phyloP scores from a whole-genome alignment of 768 basidiomycete species.

The Daedaleopsis sinensis region DNA sequence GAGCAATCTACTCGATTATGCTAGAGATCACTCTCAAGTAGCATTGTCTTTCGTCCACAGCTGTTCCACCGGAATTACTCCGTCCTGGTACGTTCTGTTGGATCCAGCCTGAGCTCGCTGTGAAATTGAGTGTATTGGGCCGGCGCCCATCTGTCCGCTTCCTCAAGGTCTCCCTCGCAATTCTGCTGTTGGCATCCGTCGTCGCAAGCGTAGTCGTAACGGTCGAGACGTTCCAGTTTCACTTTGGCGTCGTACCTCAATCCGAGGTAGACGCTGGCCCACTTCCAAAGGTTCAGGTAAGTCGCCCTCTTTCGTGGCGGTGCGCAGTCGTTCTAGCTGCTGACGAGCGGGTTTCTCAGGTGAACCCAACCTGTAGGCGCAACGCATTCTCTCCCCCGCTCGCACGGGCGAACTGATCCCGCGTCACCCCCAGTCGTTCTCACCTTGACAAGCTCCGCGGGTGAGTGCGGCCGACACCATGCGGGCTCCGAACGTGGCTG shows the following conservation, averaged over 20 bases:
- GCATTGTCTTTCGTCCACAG: not conserved
- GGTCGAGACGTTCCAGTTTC: conserved; percentile 13
- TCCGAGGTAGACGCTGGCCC: conserved; percentile 9
- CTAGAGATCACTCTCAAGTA: not conserved
- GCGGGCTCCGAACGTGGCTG: not conserved
- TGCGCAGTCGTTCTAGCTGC: not conserved
- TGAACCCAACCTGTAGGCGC: conserved; percentile 17
- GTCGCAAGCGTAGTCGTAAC: conserved; percentile 21
- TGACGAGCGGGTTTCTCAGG: not conserved
- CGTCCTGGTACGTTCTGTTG: conserved; percentile 15
- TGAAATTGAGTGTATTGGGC: not conserved
- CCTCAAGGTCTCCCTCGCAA: conserved; percentile 7
- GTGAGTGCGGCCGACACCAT: not conserved
- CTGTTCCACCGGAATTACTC: conserved; percentile 16
- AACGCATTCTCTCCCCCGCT: not conserved
- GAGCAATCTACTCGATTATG: not conserved
- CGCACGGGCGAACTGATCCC: not conserved
- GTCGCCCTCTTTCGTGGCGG: not conserved
- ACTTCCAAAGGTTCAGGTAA: conserved; percentile 17
- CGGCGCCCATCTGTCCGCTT: not conserved
- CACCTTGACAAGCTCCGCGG: conserved; percentile 19
- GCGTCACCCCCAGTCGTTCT: conserved; percentile 14
- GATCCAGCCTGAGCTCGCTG: not conserved
- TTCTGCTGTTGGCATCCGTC: conserved; percentile 13
- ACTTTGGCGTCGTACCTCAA: conserved; percentile 19